These are phyloP conservation scores for Xylaria telfairii DNA, from an alignment of 495 filamentous ascomycete genomes.

Conservation along the genomic window DNA sequence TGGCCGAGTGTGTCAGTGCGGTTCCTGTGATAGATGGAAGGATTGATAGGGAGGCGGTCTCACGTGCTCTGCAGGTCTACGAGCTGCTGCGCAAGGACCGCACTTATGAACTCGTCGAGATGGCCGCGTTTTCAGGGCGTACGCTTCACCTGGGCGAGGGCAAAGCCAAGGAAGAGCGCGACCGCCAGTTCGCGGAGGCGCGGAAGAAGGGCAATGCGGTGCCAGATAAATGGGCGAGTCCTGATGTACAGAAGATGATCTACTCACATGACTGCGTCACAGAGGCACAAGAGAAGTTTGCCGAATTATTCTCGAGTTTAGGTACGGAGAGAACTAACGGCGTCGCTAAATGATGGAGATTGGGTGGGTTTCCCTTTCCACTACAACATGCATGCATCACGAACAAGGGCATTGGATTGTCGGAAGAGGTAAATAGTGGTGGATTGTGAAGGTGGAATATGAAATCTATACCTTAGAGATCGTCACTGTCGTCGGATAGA, in stretches of 20 bases:
- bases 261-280: conserved; percentile 73
- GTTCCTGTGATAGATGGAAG: conserved; percentile 40
- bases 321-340: conserved; percentile 17
- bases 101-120: conserved; percentile 70
- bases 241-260: conserved; percentile 77
- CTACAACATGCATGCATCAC: not conserved
- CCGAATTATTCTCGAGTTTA: conserved; percentile 58
- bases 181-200: conserved; percentile 69
- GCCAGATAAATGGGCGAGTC: conserved; percentile 81
- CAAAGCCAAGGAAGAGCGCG: conserved; percentile 75
- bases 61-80: conserved; percentile 71
- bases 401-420: not conserved
- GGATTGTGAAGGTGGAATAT: not conserved
- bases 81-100: conserved; percentile 74
- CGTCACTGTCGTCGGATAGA: not conserved
- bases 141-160: conserved; percentile 77
- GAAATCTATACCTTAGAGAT: conserved; percentile 4
- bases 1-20: conserved; percentile 67
- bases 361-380: not conserved
- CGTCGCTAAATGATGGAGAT: conserved; percentile 4
- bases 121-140: conserved; percentile 71
- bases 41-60: conserved; percentile 59
- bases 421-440: not conserved
- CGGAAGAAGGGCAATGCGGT: conserved; percentile 61
- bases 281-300: conserved; percentile 66